Conservation (phyloP, 495 filamentous ascomycete genomes). For the Podospora conica region DNA sequence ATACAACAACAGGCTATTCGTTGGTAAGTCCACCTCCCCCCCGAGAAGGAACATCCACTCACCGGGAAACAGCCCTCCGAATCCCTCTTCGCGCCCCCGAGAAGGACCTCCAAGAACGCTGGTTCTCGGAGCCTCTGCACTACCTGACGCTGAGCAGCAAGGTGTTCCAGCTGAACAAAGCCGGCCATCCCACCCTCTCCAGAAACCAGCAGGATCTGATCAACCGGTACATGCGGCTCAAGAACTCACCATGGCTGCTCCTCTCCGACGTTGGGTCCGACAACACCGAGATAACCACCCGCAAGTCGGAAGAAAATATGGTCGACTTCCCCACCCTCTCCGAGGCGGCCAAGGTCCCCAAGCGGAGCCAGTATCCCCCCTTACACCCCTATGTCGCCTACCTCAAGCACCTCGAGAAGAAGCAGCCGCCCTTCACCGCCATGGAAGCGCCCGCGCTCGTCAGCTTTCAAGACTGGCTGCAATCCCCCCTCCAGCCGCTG, state of each 20-base stretch:
- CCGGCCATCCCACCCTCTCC: slow-evolving; percentile 76
- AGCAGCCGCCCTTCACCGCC: slow-evolving; percentile 59
- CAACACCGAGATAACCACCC: slow-evolving; percentile 43
- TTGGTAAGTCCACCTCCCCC: slow-evolving; percentile 59
- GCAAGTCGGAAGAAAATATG: slow-evolving; percentile 22
- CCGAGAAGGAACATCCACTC: not conserved
- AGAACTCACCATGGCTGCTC: slow-evolving; percentile 71
- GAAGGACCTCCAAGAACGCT: slow-evolving; percentile 69
- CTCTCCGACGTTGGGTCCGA: slow-evolving; percentile 68
- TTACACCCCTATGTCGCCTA: slow-evolving; percentile 65
- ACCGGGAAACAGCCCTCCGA: slow-evolving; percentile 53
- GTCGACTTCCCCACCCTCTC: slow-evolving; percentile 59
- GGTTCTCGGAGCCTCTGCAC: slow-evolving; percentile 88
- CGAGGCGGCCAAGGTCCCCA: slow-evolving; percentile 46
- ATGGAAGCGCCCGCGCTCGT: slow-evolving; percentile 37
- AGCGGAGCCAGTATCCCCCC: slow-evolving; percentile 25
- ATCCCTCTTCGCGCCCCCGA: slow-evolving; percentile 76
- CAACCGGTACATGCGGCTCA: slow-evolving; percentile 74
- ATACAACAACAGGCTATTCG: slow-evolving; percentile 72
- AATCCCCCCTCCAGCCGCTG: slow-evolving; percentile 88
- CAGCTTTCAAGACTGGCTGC: slow-evolving; percentile 80
- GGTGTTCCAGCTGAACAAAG: slow-evolving; percentile 69
- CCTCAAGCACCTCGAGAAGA: slow-evolving; percentile 73
- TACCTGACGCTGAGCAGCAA: slow-evolving; percentile 62
- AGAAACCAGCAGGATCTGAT: slow-evolving; percentile 75